A percentile compares a stretch with the other conserved stretches of the same genome.
Conservation (phyloP, 495 filamentous ascomycete genomes). For the Sporormia fimetaria region DNA sequence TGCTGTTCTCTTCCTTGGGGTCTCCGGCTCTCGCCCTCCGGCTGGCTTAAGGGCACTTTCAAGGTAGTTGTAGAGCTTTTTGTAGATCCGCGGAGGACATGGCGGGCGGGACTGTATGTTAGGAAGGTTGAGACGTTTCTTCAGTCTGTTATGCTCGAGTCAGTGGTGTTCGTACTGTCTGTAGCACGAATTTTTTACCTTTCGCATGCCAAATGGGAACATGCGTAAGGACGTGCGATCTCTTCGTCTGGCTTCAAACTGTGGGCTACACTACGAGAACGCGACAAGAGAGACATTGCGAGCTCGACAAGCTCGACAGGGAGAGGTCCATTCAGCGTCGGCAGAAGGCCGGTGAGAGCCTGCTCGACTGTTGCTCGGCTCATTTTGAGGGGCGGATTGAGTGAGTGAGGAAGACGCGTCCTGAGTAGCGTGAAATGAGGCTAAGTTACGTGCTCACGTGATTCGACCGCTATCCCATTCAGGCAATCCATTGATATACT, state of each 20-base stretch:
- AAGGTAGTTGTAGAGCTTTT: conserved; percentile 70
- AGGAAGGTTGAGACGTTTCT: conserved; percentile 72
- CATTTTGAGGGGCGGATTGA: too few species aligned
- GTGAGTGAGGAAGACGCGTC: too few species aligned
- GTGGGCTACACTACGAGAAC: conserved; percentile 69
- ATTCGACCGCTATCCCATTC: too few species aligned
- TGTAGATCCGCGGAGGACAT: conserved; percentile 71
- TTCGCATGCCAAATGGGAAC: conserved; percentile 85
- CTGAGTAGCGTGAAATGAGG: too few species aligned
- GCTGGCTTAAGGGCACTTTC: conserved; percentile 50
- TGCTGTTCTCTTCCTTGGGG: conserved; percentile 11
- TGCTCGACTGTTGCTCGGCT: conserved; percentile 60
- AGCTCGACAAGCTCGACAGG: conserved; percentile 67
- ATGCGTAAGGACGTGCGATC: conserved; percentile 73
- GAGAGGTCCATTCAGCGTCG: conserved; percentile 58
- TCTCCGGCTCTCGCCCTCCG: conserved; percentile 8
- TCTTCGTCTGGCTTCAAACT: conserved; percentile 82
- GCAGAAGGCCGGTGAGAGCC: conserved; percentile 62
- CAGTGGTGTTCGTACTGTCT: background rate
- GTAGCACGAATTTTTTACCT: conserved; percentile 37
- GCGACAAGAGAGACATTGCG: conserved; percentile 69
- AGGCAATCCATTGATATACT: too few species aligned
- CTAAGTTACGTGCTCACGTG: too few species aligned
- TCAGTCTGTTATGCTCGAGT: conserved; percentile 45
- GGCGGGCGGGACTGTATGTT: conserved; percentile 70